Base-by-base conservation (phyloP, 345 rosid species). In the Capsella bursapastoris region DNA sequence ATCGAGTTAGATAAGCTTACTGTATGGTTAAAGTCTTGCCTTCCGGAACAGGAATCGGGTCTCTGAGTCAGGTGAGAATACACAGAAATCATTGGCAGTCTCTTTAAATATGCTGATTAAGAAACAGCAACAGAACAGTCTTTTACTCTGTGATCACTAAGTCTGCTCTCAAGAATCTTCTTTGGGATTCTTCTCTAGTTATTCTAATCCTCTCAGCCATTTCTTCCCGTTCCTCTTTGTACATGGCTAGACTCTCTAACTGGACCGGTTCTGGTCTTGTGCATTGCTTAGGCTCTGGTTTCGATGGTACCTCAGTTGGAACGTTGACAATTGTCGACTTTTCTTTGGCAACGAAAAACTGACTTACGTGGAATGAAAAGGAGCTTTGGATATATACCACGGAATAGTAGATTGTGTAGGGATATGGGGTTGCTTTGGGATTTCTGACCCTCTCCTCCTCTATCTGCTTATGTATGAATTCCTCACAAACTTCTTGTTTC, bases 331-430 rank as follows among this genome's bases (percentile, higher is more conserved):
- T 8, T n/a, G 15, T 56, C 2, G 2, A 13, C 4, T 12, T 29
- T 55, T 45, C n/a, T 18, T 29, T 29, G 14, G 16, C 29, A 55
- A 55, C 8, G 25, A 55, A 22, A 37, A 64, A 57, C 49, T n/a
- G 58, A 32, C 35, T 8, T 56, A 32, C 5, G 74, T 15, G 48
- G 58, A 49, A 73, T 7, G 29, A 12, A 43, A 22, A 7, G n/a
- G 10, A n/a, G 22, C 3, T 37, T 28, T 22, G 52, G 13, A 63
- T 44, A 44, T 62, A 27, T 91, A 90, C 97, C 97, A 90, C 89
- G 3, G 96, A 95, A 80, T 81, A 93, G 64, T 93, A 93, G 7
- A 96, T 93, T 15, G 97, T 87, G 65, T 89, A 93, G 7, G 97
- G 97, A 76, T 90, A 90, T 65, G 98, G 96, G 22, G 57, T 84